phyloP scores from a whole-genome alignment of 139 green algal species.

The Axilococcus clingmanii region DNA sequence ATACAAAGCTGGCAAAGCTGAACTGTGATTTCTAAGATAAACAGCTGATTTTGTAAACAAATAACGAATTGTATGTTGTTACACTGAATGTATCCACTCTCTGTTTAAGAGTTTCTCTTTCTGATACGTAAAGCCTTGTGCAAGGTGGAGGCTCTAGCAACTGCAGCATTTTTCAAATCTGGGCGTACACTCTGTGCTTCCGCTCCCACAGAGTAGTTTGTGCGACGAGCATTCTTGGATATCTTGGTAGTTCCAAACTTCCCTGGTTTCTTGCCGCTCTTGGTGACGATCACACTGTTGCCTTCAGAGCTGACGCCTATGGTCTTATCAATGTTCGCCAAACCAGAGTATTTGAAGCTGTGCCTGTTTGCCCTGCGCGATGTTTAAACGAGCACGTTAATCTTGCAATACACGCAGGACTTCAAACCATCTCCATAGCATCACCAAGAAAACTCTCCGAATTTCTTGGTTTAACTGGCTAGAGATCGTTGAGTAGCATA shows the following conservation, averaged over 20 bases:
- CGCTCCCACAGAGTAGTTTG: conserved; percentile 8
- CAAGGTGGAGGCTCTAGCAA: background rate
- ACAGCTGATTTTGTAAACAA: no score
- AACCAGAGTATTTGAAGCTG: conserved; percentile 74
- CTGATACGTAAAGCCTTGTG: background rate
- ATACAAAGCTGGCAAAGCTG: conserved; percentile 12
- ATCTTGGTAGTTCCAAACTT: conserved; percentile 9
- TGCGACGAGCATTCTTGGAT: conserved; percentile 39
- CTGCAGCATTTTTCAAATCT: conserved; percentile 30
- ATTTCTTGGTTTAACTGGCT: no score
- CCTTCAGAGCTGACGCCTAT: conserved; percentile 13
- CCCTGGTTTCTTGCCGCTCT: conserved; percentile 15
- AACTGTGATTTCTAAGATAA: no score
- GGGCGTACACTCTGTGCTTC: conserved; percentile 14
- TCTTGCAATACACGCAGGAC: no score
- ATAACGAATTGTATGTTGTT: no score
- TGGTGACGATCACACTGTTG: conserved; percentile 35
- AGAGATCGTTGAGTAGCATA: no score
- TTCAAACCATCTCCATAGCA: no score
- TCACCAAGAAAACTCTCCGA: no score
- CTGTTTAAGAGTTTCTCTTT: no score
- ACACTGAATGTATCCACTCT: no score
- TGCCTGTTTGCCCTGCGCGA: conserved; percentile 41
- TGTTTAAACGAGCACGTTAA: background rate
- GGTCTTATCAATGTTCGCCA: conserved; percentile 21